A percentile compares a stretch with the other conserved stretches of the same genome.
Conservation (phyloP, 805 yeast genomes). For the Saccharomycopsis oosterbeekiorum region DNA sequence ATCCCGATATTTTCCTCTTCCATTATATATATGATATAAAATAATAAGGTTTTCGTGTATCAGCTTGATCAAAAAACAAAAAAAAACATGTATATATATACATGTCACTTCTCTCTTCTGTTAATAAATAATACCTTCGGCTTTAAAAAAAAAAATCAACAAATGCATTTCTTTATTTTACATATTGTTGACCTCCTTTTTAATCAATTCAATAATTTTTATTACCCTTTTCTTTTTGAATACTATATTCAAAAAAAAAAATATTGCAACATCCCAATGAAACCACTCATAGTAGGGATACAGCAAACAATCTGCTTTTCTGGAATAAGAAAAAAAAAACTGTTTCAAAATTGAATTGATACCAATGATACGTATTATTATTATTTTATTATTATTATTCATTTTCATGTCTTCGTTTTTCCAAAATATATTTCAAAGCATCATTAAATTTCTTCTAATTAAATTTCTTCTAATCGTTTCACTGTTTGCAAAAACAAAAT, state of each 20-base stretch:
- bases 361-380: not conserved
- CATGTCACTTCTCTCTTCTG: not conserved
- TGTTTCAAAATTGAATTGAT: not conserved
- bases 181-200: not conserved
- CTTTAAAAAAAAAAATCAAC: not conserved
- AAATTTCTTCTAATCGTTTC: not conserved
- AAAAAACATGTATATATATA: not conserved
- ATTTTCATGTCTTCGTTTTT: not conserved
- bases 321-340: not conserved
- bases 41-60: not conserved
- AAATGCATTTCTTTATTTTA: not conserved
- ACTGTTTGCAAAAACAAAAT: not conserved
- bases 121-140: not conserved
- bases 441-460: not conserved
- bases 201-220: not conserved
- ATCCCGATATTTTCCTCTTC: not conserved
- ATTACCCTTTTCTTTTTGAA: not conserved
- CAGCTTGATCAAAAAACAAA: not conserved
- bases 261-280: not conserved
- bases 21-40: not conserved
- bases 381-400: not conserved
- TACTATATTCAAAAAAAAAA: not conserved
- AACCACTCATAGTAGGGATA: not conserved
- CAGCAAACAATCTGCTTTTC: not conserved
- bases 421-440: not conserved